Evolutionary conservation across 1,139 yeast species (phyloP), one percentile per base, ranked within the genome.

Genomic region (Taphrina pruni): DNA sequence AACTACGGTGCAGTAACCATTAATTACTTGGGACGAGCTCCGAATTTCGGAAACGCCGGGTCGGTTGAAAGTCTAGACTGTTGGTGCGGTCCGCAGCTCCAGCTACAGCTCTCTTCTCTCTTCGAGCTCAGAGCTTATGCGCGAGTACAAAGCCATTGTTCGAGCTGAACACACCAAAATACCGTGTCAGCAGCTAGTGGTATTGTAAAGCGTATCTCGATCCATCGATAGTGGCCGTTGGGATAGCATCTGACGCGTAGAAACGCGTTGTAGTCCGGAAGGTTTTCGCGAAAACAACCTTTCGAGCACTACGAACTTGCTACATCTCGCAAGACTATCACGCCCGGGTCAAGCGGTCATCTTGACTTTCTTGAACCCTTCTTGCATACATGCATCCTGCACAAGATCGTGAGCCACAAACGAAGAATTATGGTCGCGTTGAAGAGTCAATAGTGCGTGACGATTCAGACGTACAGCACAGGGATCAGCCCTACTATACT

Each of bases 31-130:
- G 36, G 36, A 21, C 54, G 54, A 50, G 54, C 54, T 50, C 54
- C 54, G 54, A 50, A 11, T 50, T 50, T 50, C 54, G 54, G 54
- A 11, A 50, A 8, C 26, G 9, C 36, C 54, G 54, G 54, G 54
- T 21, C 54, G 54, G 21, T 50, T n/a, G 36, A 50, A 50, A 50
- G 32, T 50, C 54, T 50, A 50, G 54, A 50, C 54, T 50, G 54
- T 26, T 50, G 21, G 54, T 9, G 54, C 54, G 54, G 54, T 50
- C 54, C 54, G 32, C 48, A 45, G 20, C n/a, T 45, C 8, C 48
- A 12, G 48, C 48, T 12, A 12, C 48, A n/a, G 48, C 48, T 45
- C 48, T 45, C 48, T 45, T 45, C 48, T 45, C 48, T 45, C 48
- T 14, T 2, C 20, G 48, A 8, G 12, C 48, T n/a, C 8, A n/a